These are phyloP conservation scores for Syncephalastrum sp. DNA, from an alignment of 371 early-diverging fungal species.

Conservation along the genomic window DNA sequence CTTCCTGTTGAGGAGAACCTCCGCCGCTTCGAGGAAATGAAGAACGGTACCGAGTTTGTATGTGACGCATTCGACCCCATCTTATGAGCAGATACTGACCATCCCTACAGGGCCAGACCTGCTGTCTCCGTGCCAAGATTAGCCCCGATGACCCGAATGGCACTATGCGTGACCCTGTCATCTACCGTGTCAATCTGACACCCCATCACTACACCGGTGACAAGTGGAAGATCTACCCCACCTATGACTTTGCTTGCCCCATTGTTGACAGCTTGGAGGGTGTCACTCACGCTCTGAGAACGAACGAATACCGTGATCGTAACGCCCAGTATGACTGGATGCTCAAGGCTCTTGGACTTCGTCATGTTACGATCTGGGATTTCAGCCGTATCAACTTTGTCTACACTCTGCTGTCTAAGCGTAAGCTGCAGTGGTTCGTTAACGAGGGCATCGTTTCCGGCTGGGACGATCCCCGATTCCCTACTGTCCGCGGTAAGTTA, in stretches of 20 bases:
- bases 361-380: conserved; percentile 92
- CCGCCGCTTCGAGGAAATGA: conserved; percentile 94
- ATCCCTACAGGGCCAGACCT: conserved; percentile 65
- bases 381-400: conserved; percentile 98
- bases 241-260: conserved; percentile 99
- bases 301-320: conserved; percentile 99
- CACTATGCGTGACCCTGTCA: conserved; percentile 99
- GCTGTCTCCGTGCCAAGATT: conserved; percentile 99
- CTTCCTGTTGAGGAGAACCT: conserved; percentile 89
- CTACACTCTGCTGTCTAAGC: conserved; percentile 98
- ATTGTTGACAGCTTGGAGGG: conserved; percentile 98
- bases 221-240: conserved; percentile 98
- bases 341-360: conserved; percentile 85
- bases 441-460: conserved; percentile 88
- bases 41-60: conserved; percentile 78
- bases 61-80: conserved; percentile 10
- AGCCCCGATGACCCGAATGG: conserved; percentile 93
- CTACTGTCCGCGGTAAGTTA: conserved; percentile 87
- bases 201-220: conserved; percentile 93
- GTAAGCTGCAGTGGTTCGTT: conserved; percentile 99
- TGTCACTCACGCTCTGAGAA: conserved; percentile 97
- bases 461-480: conserved; percentile 99
- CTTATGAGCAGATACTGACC: conserved; percentile 1
- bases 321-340: conserved; percentile 99
- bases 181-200: conserved; percentile 94